A percentile compares a stretch with the other conserved stretches of the same genome.
Evolutionary conservation across 2,329 filamentous ascomycete species (phyloP).

Genomic region (Colletotrichum spaethianum): DNA sequence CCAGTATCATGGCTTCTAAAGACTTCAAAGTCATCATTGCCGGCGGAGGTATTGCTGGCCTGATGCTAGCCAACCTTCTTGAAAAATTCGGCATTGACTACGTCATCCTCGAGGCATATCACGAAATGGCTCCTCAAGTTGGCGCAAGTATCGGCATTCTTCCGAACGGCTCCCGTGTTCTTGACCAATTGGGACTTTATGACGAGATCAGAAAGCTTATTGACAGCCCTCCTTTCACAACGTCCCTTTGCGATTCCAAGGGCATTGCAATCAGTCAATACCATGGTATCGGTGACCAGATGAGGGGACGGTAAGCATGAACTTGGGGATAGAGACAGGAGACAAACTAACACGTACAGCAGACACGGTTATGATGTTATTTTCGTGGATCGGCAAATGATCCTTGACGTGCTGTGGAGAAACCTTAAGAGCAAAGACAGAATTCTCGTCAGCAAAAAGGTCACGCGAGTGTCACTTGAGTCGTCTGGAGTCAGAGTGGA

Average conservation of each 20-base stretch:
- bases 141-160: slow-evolving; percentile 64
- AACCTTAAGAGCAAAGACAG: slow-evolving; percentile 48
- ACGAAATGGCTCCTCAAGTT: slow-evolving; percentile 58
- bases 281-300: not conserved
- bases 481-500: slow-evolving; percentile 5
- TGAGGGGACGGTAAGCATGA: not conserved
- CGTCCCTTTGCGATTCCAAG: not conserved
- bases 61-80: slow-evolving; percentile 53
- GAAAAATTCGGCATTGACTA: slow-evolving; percentile 62
- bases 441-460: slow-evolving; percentile 28
- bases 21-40: slow-evolving; percentile 60
- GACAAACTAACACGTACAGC: not conserved
- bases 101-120: slow-evolving; percentile 61
- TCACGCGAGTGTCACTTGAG: not conserved
- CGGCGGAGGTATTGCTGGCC: slow-evolving; percentile 64
- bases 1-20: slow-evolving; percentile 1
- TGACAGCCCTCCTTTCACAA: slow-evolving; percentile 2
- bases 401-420: slow-evolving; percentile 52
- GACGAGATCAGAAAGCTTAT: slow-evolving; percentile 36
- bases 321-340: not conserved
- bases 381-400: slow-evolving; percentile 54
- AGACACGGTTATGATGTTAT: slow-evolving; percentile 48
- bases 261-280: slow-evolving; percentile 3
- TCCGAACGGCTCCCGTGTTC: slow-evolving; percentile 58
- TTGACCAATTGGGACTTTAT: slow-evolving; percentile 63